Evolutionary conservation across 495 filamentous ascomycete species (phyloP), one percentile per base, ranked within the genome.

Genomic region (Penicillium riverlandense): DNA sequence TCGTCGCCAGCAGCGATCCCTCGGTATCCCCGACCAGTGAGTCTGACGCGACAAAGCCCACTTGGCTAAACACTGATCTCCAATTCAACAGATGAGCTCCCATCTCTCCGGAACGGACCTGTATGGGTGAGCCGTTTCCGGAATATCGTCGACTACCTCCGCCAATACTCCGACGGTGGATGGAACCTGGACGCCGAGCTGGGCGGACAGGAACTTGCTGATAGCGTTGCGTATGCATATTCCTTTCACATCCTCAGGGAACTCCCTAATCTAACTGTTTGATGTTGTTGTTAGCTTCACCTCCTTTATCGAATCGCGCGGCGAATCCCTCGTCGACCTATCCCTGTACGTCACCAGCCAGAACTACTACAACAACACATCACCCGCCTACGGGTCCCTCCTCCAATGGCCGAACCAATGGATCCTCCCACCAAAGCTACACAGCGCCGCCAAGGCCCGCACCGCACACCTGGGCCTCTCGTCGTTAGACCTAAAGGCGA

Each of bases 331-430:
- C 42, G 50, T 92, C 52, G 80, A 86, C 49, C 79, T 91, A 52
- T 89, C 79, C 41, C 83, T 98, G 52, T 97, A 92, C 66, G 82
- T 90, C 56, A 92, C 88, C 33, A 83, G 81, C 49, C 77, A 84
- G 45, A 96, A 96, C 66, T 98, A 90, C 72, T 71, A 75, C 45
- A 55, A 64, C 38, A 59, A 71, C 32, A 95, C 88, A 30, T 80
- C 85, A 7, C 86, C 88, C 8, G 80, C 86, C 29, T 91, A 85
- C 67, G 82, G 79, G 43, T 59, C 68, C 4, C 76, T 95, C 45
- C 79, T 96, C 29, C 81, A 83, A 14, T 90, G 90, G 72, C 86
- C 92, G 8, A 76, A 84, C 40, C 84, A 85, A 55, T 96, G 87
- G 78, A 83, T 82, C 38, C 76, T 87, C 13, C 86, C 85, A 3